phyloP scores from a whole-genome alignment of 306 rosid genomes.

The Glycine latifolia region DNA sequence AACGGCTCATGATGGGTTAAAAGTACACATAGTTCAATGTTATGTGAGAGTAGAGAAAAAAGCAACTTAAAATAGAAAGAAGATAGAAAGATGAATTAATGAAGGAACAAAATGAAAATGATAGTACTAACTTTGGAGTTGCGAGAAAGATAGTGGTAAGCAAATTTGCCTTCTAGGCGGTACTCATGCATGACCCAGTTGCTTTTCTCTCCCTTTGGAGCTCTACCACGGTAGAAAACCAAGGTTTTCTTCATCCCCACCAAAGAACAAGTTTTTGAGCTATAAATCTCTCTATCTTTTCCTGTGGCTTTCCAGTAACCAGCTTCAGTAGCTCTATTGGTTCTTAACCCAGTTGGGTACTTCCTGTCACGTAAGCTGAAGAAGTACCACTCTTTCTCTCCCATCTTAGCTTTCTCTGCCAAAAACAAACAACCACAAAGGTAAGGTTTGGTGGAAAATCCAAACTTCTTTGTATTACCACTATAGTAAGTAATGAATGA shows the following conservation, averaged over 20 bases:
- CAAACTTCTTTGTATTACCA: background rate
- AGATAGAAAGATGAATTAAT: background rate
- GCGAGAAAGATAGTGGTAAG: constrained; percentile 82
- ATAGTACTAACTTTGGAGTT: constrained; percentile 63
- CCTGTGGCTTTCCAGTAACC: constrained; percentile 99
- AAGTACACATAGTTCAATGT: background rate
- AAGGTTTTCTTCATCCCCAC: constrained; percentile 98
- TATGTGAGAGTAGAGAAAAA: background rate
- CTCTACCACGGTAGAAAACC: constrained; percentile 90
- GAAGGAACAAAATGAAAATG: background rate
- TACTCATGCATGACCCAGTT: constrained; percentile 99
- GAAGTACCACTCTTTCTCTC: constrained; percentile 98
- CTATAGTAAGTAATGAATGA: background rate
- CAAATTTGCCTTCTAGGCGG: constrained; percentile 95
- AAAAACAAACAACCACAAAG: background rate
- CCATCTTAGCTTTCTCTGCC: constrained; percentile 93
- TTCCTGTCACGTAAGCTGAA: constrained; percentile 87
- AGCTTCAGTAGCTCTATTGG: constrained; percentile 93
- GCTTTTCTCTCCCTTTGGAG: constrained; percentile 91
- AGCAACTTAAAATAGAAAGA: background rate
- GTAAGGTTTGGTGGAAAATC: background rate
- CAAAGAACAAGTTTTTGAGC: constrained; percentile 72
- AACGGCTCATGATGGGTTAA: constrained; percentile 41
- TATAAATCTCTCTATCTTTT: constrained; percentile 87
- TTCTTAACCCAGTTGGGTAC: constrained; percentile 89